Base-by-base conservation (phyloP, 176 grass and related monocot species). In the Oryza australiensis region DNA sequence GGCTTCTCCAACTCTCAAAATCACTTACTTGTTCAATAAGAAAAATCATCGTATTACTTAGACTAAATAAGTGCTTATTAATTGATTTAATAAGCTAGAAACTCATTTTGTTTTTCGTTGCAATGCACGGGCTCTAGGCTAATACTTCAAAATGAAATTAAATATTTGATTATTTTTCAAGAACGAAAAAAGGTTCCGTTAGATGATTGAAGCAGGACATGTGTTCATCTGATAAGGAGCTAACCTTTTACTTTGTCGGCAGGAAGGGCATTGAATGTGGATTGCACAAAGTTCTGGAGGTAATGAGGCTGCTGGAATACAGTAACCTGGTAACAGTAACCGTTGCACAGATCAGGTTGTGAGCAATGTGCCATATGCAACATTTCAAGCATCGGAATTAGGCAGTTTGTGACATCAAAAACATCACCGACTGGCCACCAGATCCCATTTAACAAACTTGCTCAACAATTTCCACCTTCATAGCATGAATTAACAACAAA, bases 231-330 rank as follows among this genome's bases (percentile, higher is more conserved):
- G 38, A 82, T 77, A 82, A 76, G 15, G 43, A 85, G 38, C 68
- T 73, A 83, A 93, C 96, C 96, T 89, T 95, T 92, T 42, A 98
- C 96, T 90, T 92, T 83, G 30, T 98, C 93, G 5, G 81, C 76
- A 32, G 88, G 83, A 88, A 98, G 96, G 11, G 96, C 92, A 83
- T 98, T 89, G 53, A 98, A 98, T 80, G 96, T 98, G 78, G 96
- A 68, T 40, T 98, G 96, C 62, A 98, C 93, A 90, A 98, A 98
- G 83, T 98, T 98, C 42, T 94, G 89, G 10, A 98, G 93, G 80
- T 98, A 98, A 83, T 93, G 82, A 62, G 92, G 88, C 87, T 95
- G 85, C 87, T 90, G 89, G 85, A 98, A 98, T 66, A 95, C 96
- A 68, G 92, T 91, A 38, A 98, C 96, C 96, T 98, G 93, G 78